Conservation (phyloP, 768 basidiomycete genomes). For the Trametes gibbosa region DNA sequence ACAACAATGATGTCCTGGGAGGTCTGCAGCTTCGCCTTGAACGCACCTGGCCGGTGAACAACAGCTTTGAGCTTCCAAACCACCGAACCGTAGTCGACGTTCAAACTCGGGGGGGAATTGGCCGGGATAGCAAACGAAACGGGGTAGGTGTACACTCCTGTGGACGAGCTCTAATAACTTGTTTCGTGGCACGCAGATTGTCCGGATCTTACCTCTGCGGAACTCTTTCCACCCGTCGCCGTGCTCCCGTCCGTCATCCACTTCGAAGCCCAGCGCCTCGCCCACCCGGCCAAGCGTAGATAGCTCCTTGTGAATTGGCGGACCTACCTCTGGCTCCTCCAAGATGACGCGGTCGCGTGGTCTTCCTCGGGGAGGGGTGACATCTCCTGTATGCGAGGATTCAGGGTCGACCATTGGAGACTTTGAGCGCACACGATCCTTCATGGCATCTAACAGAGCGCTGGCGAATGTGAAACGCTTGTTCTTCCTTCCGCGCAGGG, state of each 20-base stretch:
- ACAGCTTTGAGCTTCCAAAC: constrained; percentile 77
- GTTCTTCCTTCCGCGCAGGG: constrained; percentile 33
- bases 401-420: constrained; percentile 31
- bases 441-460: constrained; percentile 44
- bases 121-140: constrained; percentile 87
- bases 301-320: constrained; percentile 31
- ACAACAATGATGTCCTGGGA: constrained; percentile 73
- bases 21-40: constrained; percentile 69
- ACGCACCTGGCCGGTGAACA: constrained; percentile 80
- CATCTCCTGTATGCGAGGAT: constrained; percentile 9
- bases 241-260: constrained; percentile 40
- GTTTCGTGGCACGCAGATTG: too few relatives aligned
- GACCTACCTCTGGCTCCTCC: constrained; percentile 17
- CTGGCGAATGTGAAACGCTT: constrained; percentile 54
- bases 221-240: constrained; percentile 81
- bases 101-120: constrained; percentile 73
- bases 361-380: constrained; percentile 20
- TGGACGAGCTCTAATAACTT: neutral
- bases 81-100: constrained; percentile 73
- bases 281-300: constrained; percentile 37
- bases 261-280: constrained; percentile 39
- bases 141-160: constrained; percentile 80
- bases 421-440: constrained; percentile 44
- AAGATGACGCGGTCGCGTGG: constrained; percentile 14
- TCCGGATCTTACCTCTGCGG: constrained; percentile 63